These are phyloP conservation scores for Tephrocybe sp. DNA, from an alignment of 768 basidiomycete genomes.

Conservation along the genomic window DNA sequence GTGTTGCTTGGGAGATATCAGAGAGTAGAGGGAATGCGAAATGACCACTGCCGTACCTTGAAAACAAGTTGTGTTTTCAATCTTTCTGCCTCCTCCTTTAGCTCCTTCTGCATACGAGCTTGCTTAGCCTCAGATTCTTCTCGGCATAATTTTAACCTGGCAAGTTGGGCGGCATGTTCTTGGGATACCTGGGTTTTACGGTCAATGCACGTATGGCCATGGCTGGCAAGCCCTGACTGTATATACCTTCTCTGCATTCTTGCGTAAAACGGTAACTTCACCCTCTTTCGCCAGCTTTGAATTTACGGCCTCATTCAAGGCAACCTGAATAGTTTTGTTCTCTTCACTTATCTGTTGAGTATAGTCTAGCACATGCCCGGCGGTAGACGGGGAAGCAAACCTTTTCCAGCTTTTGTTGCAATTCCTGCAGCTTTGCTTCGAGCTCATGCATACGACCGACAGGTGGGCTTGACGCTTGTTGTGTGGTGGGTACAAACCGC, in stretches of 20 bases:
- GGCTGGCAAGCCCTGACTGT: background rate
- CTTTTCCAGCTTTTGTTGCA: slow-evolving; percentile 44
- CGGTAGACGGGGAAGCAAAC: slow-evolving; percentile 26
- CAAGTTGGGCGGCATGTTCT: slow-evolving; percentile 56
- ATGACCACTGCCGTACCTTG: slow-evolving; percentile 47
- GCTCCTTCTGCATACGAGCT: slow-evolving; percentile 52
- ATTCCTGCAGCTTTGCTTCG: slow-evolving; percentile 24
- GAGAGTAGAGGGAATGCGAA: background rate
- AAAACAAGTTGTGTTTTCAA: slow-evolving; percentile 67
- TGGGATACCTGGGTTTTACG: slow-evolving; percentile 46
- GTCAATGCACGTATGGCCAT: background rate
- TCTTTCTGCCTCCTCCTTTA: slow-evolving; percentile 68
- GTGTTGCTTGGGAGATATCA: slow-evolving; percentile 48
- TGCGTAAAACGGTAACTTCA: slow-evolving; percentile 65
- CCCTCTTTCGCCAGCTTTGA: slow-evolving; percentile 61
- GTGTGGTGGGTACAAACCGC: background rate
- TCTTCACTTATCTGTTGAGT: slow-evolving; percentile 44
- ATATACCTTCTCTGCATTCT: slow-evolving; percentile 65
- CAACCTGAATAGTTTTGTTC: slow-evolving; percentile 43
- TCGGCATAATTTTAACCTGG: slow-evolving; percentile 55
- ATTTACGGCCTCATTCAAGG: slow-evolving; percentile 46
- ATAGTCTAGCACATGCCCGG: slow-evolving; percentile 15
- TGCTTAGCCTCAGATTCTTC: slow-evolving; percentile 60
- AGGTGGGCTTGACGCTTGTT: background rate
- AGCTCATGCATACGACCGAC: slow-evolving; percentile 8